Evolutionary conservation across 192 early-diverging fungal species (phyloP).

Genomic region (Coemansia sp.): DNA sequence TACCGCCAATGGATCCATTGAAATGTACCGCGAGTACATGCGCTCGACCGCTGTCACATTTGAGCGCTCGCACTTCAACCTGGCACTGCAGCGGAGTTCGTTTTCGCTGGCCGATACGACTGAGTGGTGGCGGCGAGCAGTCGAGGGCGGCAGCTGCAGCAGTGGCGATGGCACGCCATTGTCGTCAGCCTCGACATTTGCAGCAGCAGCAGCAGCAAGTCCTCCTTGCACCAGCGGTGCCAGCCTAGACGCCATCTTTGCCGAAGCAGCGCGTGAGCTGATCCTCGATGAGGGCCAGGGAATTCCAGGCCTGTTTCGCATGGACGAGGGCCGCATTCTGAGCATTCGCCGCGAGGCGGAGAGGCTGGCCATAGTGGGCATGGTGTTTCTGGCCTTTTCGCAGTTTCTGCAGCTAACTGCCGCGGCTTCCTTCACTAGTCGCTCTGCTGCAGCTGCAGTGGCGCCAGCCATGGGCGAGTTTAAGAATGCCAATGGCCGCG

Average conservation of each 20-base stretch:
- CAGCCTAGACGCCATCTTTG: constrained; percentile 36
- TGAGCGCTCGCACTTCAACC: constrained; percentile 68
- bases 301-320: constrained; percentile 43
- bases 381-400: constrained; percentile 42
- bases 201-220: background rate
- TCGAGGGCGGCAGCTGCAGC: constrained; percentile 7
- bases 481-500: constrained; percentile 27
- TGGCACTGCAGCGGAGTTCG: constrained; percentile 32
- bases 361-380: constrained; percentile 42
- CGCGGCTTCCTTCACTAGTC: background rate
- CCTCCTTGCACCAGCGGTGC: background rate
- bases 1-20: constrained; percentile 64
- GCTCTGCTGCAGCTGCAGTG: background rate
- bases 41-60: constrained; percentile 66
- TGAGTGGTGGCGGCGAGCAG: constrained; percentile 46
- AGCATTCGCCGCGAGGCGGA: constrained; percentile 41
- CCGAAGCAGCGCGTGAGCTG: constrained; percentile 35
- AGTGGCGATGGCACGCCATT: background rate
- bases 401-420: constrained; percentile 46
- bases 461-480: constrained; percentile 18
- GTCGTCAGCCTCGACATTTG: constrained; percentile 7
- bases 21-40: constrained; percentile 68
- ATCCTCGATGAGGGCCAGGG: constrained; percentile 44
- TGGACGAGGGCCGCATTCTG: constrained; percentile 51
- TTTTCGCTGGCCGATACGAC: constrained; percentile 28